Evolutionary conservation across 257 asterid species (phyloP).

Genomic region (Solanum chmielewskii): DNA sequence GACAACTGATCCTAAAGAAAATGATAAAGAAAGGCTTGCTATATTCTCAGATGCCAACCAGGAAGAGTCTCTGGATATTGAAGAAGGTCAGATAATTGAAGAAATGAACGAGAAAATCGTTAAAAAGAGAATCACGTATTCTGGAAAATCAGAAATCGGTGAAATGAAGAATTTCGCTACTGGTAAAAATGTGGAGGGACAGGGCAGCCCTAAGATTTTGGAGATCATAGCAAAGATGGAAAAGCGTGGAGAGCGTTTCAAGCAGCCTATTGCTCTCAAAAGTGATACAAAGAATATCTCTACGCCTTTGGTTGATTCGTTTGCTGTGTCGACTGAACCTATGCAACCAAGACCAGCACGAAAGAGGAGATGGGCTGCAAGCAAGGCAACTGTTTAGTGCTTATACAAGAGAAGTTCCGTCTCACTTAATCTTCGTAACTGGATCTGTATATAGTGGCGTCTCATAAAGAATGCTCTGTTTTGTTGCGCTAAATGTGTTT

Average conservation of each 20-base stretch:
- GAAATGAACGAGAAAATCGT: conserved; percentile 11
- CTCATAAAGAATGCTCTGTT: background rate
- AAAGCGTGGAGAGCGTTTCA: conserved; percentile 47
- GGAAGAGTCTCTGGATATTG: conserved; percentile 27
- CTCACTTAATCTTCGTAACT: background rate
- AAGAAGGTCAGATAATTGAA: conserved; percentile 55
- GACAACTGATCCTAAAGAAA: background rate
- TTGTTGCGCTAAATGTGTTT: background rate
- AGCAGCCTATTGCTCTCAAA: conserved; percentile 22
- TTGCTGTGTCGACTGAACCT: conserved; percentile 8
- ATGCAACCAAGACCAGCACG: conserved; percentile 39
- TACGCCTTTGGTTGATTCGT: conserved; percentile 5
- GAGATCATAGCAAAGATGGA: conserved; percentile 61
- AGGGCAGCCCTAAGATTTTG: conserved; percentile 29
- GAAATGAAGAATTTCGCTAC: background rate
- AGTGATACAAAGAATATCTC: conserved; percentile 16
- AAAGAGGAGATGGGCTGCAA: conserved; percentile 52
- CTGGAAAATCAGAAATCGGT: background rate
- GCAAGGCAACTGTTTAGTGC: background rate
- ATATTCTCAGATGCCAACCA: conserved; percentile 2
- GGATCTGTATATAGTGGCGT: background rate
- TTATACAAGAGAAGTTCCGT: background rate
- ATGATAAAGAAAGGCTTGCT: conserved; percentile 5
- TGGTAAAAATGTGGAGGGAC: conserved; percentile 8
- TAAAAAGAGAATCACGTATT: background rate